Base-by-base conservation (phyloP, 2,329 filamentous ascomycete species). In the Plenodomus biglobosus region DNA sequence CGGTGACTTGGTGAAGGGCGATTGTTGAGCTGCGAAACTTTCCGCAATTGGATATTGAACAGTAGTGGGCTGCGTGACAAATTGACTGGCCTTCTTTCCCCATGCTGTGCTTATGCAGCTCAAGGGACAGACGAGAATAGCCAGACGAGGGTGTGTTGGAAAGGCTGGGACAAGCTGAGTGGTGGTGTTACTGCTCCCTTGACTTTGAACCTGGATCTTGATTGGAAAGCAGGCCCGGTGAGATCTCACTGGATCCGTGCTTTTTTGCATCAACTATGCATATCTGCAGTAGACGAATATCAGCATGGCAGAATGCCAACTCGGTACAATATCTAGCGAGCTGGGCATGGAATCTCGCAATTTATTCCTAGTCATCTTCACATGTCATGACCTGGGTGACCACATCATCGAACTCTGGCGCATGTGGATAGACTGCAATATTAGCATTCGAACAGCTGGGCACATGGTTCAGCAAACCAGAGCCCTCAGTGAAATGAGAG, bases 361-460 rank as follows among this genome's bases (percentile, higher is more conserved):
- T 10, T 32, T 11, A 6, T 5, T 24, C 5, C 8, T 7, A 6
- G 27, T 36, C 16, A 22, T 41, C 15, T 45, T 27, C 27, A 39
- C 17, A 39, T 22, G 37, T 15, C 18, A 39, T 22, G 18, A 22
- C 3, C 24, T 41, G 44, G 40, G 46, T 49, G 38, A 52, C 39
- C 27, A 32, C 8, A 22, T 32, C 40, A 50, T 37, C 24, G 20
- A 46, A 17, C 16, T 53, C 56, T 56, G 55, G 53, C 50, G 42
- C 50, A 54, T 48, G 24, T 13, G 38, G 38, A 42, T n/a, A 15
- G 3, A 32, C 27, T 15, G 27, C 6, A 6, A 24, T 24, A 5
- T 24, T n/a, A n/a, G n/a, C n/a, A n/a, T n/a, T n/a, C n/a, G n/a
- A n/a, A n/a, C n/a, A n/a, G n/a, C n/a, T n/a, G n/a, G n/a, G n/a